Evolutionary conservation across 257 asterid genomes (phyloP), one percentile per base, ranked within the genome.

Genomic region (Capsicum rhomboideum): DNA sequence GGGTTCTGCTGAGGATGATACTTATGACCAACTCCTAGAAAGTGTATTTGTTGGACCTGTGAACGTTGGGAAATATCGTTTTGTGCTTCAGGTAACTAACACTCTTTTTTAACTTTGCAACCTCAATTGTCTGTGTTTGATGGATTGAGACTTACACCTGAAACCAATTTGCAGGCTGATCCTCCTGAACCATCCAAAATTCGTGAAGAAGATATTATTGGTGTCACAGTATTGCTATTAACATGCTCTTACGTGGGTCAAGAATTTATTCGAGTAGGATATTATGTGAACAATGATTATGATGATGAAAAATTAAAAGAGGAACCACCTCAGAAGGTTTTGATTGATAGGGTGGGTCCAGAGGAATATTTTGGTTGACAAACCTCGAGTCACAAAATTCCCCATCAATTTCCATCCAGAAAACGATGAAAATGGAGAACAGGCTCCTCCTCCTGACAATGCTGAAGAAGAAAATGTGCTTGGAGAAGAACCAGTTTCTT

Each of bases 1-100:
- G 9, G 97, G 97, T 82, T 92, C 96, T 84, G 93, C 97, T 2
- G 97, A 93, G 89, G 97, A 93, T 74, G 97, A 93, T 42, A 90
- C 94, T 40, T 90, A 91, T 31, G 96, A 93, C 88, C 97, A 93
- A 87, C 89, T 90, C 54, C 78, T 93, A 23, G 97, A 93, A 78
- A 93, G 96, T 61, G 97, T 91, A 56, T 90, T 93, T 61, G 96
- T 93, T 56, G 96, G 96, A 14, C 97, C 97, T 14, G 91, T 92
- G 37, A 92, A 92, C 74, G 93, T 92, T 78, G 96, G 96, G 2
- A 93, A 89, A 56, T 92, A 88, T 84, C 93, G 96, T 8, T 92
- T 92, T 68, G 87, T 93, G 68, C 89, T 92, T 49, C 91, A 93
- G 96, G 97, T 91, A 88, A 82, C 17, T 21, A 44, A 40, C 42